Base-by-base conservation (phyloP, 2,329 filamentous ascomycete species). In the Scedosporium minutisporum region DNA sequence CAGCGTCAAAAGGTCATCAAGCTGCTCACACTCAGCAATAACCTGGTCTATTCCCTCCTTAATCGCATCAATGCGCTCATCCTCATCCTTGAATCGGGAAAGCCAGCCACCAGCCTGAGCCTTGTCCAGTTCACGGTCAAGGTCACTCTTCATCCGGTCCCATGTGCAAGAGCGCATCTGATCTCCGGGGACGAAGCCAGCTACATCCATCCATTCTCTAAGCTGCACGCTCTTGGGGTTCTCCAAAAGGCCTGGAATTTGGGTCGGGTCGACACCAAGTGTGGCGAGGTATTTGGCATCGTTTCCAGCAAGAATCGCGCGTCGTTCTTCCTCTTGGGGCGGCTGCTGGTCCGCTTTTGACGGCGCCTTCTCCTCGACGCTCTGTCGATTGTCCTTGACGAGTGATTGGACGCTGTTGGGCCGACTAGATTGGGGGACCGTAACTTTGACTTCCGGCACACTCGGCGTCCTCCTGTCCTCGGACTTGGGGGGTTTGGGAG, bases 51-150 rank as follows among this genome's bases (percentile, higher is more conserved):
- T 87, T 62, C 96, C 87, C 63, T 80, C 84, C 69, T 93, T 92
- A 67, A 99, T 91, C 27, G 90, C 89, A 63, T 91, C 88, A 1
- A 97, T 89, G 63, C 93, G 86, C 65, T 95, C 92, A 71, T 97
- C 93, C 69, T 96, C 92, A 67, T 95, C 90, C 67, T 93, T 80
- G 66, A 88, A 83, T 64, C 93, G 88, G 60, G 89, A 88, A 58
- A 97, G 80, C 93, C 93, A 97, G 65, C 91, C 93, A 63, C 91
- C 93, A 59, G 93, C 93, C 76, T 97, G 93, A 2, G 93, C 89
- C 67, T 91, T 90, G 66, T 92, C 91, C 63, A 97, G 84, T 71
- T 97, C 93, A 65, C 92, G 86, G 61, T 93, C 90, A 62, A 97
- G 82, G 66, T 96, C 91, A 12, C 84, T 80, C 75, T 93, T 91